Conservation (phyloP, 2,329 filamentous ascomycete species). For the Xylariaceae sp. region DNA sequence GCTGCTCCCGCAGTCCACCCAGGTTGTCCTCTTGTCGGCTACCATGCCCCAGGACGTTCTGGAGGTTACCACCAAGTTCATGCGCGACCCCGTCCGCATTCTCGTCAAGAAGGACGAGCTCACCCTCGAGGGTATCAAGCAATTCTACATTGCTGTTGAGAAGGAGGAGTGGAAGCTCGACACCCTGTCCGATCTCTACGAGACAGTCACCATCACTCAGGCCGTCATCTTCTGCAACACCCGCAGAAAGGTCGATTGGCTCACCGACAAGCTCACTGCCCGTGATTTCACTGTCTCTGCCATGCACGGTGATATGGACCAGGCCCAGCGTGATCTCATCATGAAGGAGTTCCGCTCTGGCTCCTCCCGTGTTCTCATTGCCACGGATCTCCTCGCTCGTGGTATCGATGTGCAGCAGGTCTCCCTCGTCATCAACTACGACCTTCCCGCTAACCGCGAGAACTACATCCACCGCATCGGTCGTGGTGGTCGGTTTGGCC, state of each 20-base stretch:
- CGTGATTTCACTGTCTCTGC: constrained; percentile 99
- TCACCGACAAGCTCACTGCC: constrained; percentile 97
- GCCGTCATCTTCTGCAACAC: constrained; percentile 99
- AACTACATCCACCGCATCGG: constrained; percentile 99
- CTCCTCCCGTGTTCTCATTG: constrained; percentile 96
- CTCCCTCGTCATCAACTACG: constrained; percentile 99
- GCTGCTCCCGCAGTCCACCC: constrained; percentile 93
- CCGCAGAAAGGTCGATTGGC: constrained; percentile 99
- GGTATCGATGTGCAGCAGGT: constrained; percentile 99
- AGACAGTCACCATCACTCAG: constrained; percentile 99
- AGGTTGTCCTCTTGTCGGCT: constrained; percentile 96
- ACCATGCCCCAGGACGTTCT: constrained; percentile 99
- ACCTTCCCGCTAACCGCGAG: constrained; percentile 96
- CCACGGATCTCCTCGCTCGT: constrained; percentile 95
- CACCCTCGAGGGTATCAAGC: constrained; percentile 99
- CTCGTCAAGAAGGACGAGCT: constrained; percentile 99
- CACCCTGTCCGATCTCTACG: constrained; percentile 97
- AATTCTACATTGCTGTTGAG: constrained; percentile 99
- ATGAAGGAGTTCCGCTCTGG: constrained; percentile 99
- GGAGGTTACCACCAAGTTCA: constrained; percentile 99
- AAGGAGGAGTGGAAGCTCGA: constrained; percentile 99
- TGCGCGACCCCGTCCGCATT: constrained; percentile 98
- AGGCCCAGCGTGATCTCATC: constrained; percentile 95
- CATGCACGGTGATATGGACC: constrained; percentile 99
- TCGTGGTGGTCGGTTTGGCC: constrained; percentile 98